These are phyloP conservation scores for Oryza meridionalis DNA, from an alignment of 176 grass and related monocot genomes.

Conservation along the genomic window DNA sequence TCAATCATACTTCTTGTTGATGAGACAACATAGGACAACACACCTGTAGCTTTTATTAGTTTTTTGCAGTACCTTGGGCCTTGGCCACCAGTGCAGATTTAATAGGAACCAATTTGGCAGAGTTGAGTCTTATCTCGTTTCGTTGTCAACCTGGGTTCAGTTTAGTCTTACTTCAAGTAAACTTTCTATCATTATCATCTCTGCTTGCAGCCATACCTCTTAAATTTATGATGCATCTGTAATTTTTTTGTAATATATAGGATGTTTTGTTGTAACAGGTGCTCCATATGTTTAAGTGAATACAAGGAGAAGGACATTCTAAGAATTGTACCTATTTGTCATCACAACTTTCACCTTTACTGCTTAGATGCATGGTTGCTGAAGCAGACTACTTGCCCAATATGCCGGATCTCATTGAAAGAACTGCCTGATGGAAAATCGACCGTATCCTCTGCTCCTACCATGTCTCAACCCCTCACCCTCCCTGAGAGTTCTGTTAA, in stretches of 20 bases:
- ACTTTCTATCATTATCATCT: neutral
- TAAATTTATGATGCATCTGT: neutral
- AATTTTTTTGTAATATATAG: neutral
- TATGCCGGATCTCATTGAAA: slow-evolving; percentile 75
- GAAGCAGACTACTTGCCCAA: slow-evolving; percentile 80
- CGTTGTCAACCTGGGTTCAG: neutral
- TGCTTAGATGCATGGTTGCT: slow-evolving; percentile 89
- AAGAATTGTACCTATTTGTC: slow-evolving; percentile 70
- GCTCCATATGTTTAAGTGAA: slow-evolving; percentile 89
- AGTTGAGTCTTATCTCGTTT: neutral
- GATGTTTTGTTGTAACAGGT: slow-evolving; percentile 54
- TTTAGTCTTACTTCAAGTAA: slow-evolving; percentile 12
- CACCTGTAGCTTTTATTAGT: neutral
- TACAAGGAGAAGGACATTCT: slow-evolving; percentile 79
- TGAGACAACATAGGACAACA: neutral
- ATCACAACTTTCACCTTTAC: slow-evolving; percentile 68
- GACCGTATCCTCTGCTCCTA: slow-evolving; percentile 21
- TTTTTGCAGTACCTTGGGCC: neutral
- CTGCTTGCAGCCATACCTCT: neutral
- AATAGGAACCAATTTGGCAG: neutral
- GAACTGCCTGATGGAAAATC: slow-evolving; percentile 47
- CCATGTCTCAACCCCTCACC: slow-evolving; percentile 31
- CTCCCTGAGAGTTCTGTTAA: slow-evolving; percentile 37
- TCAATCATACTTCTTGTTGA: neutral
- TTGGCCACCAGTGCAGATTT: neutral